Percentiles rank a stretch among this genome's conserved stretches.
Evolutionary conservation across 441 rosid genomes (phyloP).

Genomic region (Erysimum cheiri): DNA sequence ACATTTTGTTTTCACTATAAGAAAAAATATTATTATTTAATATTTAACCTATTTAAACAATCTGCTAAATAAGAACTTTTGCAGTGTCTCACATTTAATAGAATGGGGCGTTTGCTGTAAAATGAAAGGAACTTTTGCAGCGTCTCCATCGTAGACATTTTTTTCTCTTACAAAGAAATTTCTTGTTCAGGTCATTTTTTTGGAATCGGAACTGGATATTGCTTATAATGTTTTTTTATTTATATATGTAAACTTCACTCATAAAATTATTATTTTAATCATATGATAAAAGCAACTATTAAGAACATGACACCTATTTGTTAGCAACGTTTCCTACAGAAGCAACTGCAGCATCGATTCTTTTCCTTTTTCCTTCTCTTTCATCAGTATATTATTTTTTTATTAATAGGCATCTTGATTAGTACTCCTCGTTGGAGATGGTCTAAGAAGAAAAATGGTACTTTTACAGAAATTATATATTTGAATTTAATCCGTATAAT

Average conservation of each 20-base stretch:
- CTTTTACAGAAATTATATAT: background rate
- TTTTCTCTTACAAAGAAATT: background rate
- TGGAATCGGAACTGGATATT: background rate
- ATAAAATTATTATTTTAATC: too few relatives aligned
- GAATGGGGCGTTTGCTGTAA: too few relatives aligned
- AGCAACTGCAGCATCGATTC: too few relatives aligned
- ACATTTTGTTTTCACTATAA: background rate
- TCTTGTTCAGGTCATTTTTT: background rate
- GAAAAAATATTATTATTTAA: background rate
- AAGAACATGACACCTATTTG: too few relatives aligned
- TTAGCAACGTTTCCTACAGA: too few relatives aligned
- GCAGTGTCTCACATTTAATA: background rate
- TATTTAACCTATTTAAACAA: background rate
- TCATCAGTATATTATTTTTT: too few relatives aligned
- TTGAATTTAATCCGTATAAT: background rate
- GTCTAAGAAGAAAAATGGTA: too few relatives aligned
- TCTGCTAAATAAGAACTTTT: background rate
- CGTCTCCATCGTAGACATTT: background rate
- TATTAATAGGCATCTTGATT: too few relatives aligned
- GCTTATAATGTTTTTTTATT: background rate
- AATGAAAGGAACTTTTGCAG: background rate
- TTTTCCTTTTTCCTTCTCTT: too few relatives aligned
- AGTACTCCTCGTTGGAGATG: too few relatives aligned
- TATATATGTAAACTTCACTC: slow-evolving; percentile 2
- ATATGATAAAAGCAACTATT: too few relatives aligned